phyloP scores from a whole-genome alignment of 2,329 filamentous ascomycete genomes.

The Penicillium sp. region DNA sequence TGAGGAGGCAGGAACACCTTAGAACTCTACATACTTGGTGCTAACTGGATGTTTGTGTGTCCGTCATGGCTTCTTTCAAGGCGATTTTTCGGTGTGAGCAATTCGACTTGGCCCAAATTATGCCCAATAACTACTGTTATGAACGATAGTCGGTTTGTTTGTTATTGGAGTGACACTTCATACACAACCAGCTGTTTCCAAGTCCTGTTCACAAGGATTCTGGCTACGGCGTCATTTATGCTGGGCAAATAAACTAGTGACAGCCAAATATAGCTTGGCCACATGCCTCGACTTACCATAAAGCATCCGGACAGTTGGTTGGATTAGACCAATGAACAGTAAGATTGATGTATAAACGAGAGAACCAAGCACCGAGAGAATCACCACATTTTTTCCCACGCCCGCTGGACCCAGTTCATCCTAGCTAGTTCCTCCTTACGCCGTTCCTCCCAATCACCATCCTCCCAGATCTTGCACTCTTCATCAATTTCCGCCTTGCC shows the following conservation, averaged over 20 bases:
- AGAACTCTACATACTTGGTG: no score
- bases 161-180: no score
- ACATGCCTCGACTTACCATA: no score
- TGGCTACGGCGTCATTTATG: no score
- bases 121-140: neutral
- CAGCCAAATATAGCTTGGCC: no score
- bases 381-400: conserved; percentile 37
- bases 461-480: conserved; percentile 37
- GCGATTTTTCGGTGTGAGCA: no score
- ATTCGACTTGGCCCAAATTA: neutral
- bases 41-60: neutral
- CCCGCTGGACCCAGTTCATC: conserved; percentile 29
- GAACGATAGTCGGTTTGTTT: no score
- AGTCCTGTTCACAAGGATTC: no score
- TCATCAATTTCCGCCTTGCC: conserved; percentile 37
- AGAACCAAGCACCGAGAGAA: neutral
- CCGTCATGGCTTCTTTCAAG: neutral
- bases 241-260: no score
- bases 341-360: neutral
- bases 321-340: neutral
- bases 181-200: no score
- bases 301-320: no score
- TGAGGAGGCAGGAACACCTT: conserved; percentile 2
- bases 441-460: conserved; percentile 30
- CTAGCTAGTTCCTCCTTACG: conserved; percentile 30